Percentiles rank a stretch among this genome's conserved stretches.
Evolutionary conservation across 2,329 filamentous ascomycete genomes (phyloP).

Genomic region (Fusarium buxicola): DNA sequence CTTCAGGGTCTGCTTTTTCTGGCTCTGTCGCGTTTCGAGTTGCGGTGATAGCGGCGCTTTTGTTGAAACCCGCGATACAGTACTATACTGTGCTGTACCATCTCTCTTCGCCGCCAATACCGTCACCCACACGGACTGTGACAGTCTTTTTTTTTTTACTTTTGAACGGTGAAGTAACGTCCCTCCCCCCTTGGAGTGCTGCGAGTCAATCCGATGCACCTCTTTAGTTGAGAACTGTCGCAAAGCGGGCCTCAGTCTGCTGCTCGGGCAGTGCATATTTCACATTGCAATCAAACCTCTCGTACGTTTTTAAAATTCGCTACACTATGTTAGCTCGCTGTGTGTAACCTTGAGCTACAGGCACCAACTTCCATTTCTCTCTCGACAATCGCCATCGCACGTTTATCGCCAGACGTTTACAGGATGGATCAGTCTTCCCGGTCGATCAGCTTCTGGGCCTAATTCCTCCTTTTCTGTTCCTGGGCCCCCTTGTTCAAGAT

Average conservation of each 20-base stretch:
- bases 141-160: constrained; percentile 10
- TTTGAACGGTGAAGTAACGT: constrained; percentile 29
- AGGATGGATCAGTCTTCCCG: background rate
- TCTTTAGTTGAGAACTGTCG: background rate
- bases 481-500: background rate
- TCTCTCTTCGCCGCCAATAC: constrained; percentile 10
- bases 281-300: constrained; percentile 8
- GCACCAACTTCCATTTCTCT: background rate
- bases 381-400: too few relatives aligned
- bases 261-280: background rate
- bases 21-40: constrained; percentile 41
- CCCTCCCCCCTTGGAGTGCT: background rate
- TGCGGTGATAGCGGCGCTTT: constrained; percentile 35
- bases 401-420: too few relatives aligned
- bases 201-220: background rate
- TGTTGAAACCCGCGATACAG: constrained; percentile 27
- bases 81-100: too few relatives aligned
- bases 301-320: constrained; percentile 22
- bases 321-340: background rate
- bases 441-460: constrained; percentile 5
- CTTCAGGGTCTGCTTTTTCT: constrained; percentile 29
- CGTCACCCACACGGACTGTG: constrained; percentile 12
- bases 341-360: background rate
- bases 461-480: constrained; percentile 8
- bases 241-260: constrained; percentile 1